Evolutionary conservation across 2,329 filamentous ascomycete species (phyloP).

Genomic region (Cryoendolithus antarcticus): DNA sequence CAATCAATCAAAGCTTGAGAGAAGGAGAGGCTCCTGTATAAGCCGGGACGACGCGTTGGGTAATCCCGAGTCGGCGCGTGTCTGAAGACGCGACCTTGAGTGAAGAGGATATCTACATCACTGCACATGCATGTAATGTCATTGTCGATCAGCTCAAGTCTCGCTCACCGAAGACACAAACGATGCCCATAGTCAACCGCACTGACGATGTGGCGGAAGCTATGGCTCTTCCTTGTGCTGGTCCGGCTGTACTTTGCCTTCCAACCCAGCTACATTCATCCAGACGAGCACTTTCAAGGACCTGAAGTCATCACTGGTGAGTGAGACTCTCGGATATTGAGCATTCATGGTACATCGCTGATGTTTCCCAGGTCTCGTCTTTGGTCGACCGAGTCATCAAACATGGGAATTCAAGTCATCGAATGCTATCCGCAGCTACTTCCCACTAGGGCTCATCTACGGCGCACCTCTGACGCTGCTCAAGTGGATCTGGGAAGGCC

Average conservation of each 20-base stretch:
- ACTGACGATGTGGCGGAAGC: slow-evolving; percentile 70
- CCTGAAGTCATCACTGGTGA: slow-evolving; percentile 93
- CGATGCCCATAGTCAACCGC: no score
- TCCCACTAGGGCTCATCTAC: slow-evolving; percentile 92
- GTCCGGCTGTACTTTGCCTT: slow-evolving; percentile 89
- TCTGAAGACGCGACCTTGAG: no score
- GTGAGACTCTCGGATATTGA: slow-evolving; percentile 19
- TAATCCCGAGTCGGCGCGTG: no score
- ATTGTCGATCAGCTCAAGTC: no score
- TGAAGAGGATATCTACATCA: no score
- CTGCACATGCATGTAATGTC: no score
- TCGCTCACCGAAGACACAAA: no score
- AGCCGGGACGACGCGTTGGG: no score
- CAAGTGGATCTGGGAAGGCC: slow-evolving; percentile 83
- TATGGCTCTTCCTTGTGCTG: slow-evolving; percentile 71
- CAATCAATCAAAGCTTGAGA: no score
- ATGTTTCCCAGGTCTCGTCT: slow-evolving; percentile 60
- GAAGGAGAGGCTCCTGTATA: no score
- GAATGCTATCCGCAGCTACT: slow-evolving; percentile 84
- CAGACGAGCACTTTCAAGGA: slow-evolving; percentile 97
- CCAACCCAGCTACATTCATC: slow-evolving; percentile 91
- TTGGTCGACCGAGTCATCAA: slow-evolving; percentile 47
- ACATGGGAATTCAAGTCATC: slow-evolving; percentile 95
- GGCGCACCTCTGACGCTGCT: slow-evolving; percentile 86
- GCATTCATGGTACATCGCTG: neutral